A percentile compares a stretch with the other conserved stretches of the same genome.
These are phyloP conservation scores for Fraxinus sp. DNA, from an alignment of 305 asterid genomes.

Conservation along the genomic window DNA sequence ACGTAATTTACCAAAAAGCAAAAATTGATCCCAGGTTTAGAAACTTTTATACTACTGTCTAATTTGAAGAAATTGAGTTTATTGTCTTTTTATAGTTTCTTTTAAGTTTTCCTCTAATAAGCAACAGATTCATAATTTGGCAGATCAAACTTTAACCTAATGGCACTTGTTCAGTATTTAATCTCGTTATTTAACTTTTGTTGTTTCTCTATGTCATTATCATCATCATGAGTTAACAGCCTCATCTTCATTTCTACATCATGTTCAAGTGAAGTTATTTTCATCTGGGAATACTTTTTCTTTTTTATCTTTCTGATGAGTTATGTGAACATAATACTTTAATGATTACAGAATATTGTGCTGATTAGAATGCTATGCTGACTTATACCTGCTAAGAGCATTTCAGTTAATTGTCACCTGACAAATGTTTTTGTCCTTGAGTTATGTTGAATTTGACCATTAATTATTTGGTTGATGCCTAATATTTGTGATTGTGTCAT, in stretches of 20 bases:
- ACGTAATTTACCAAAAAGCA: not conserved
- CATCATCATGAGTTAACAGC: not conserved
- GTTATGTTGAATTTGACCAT: not conserved
- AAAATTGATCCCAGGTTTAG: not conserved
- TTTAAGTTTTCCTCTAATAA: not conserved
- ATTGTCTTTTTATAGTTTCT: not conserved
- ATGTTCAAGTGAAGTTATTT: not conserved
- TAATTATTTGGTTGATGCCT: conserved; percentile 3
- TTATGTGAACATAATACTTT: not conserved
- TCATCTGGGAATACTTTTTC: not conserved
- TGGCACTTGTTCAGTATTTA: not conserved
- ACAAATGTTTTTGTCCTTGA: not conserved
- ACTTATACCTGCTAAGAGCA: not conserved
- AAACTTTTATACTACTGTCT: not conserved
- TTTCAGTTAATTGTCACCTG: not conserved
- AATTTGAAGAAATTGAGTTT: not conserved
- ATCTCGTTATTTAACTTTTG: not conserved
- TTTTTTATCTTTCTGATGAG: not conserved
- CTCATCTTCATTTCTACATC: not conserved
- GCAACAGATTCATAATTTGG: not conserved
- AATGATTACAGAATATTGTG: not conserved
- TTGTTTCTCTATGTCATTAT: not conserved
- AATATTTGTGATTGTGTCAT: not conserved
- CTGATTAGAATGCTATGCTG: not conserved
- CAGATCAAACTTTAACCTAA: not conserved